phyloP scores from a whole-genome alignment of 495 filamentous ascomycete species.

The Xylaria flabelliformis region DNA sequence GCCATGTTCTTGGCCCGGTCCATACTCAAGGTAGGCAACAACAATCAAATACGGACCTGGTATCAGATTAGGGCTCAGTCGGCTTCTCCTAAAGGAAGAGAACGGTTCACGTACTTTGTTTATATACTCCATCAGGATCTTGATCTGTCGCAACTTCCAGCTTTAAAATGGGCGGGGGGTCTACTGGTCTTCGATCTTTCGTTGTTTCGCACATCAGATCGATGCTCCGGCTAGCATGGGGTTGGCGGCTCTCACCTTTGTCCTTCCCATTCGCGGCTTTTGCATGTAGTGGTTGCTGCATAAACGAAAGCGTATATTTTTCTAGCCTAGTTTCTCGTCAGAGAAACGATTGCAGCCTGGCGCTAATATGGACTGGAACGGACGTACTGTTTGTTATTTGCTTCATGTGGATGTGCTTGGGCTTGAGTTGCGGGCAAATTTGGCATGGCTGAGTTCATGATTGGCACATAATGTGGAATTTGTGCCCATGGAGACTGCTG shows the following conservation, averaged over 20 bases:
- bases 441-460: constrained; percentile 41
- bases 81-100: constrained; percentile 14
- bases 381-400: constrained; percentile 32
- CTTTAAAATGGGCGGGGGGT: constrained; percentile 93
- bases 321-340: neutral
- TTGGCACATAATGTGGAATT: constrained; percentile 40
- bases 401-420: constrained; percentile 32
- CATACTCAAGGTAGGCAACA: constrained; percentile 66
- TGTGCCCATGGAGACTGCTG: constrained; percentile 39
- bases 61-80: constrained; percentile 23
- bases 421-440: constrained; percentile 35
- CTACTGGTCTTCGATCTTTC: constrained; percentile 89
- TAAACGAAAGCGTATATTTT: constrained; percentile 41
- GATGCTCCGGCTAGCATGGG: neutral
- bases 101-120: constrained; percentile 56
- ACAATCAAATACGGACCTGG: constrained; percentile 87
- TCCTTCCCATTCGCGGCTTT: constrained; percentile 45
- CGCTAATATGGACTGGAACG: neutral
- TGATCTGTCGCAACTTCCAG: constrained; percentile 71
- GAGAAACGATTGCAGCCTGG: neutral
- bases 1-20: constrained; percentile 58
- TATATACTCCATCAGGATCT: constrained; percentile 80
- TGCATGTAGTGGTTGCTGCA: constrained; percentile 43
- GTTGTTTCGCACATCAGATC: constrained; percentile 9
- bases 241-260: constrained; percentile 34